Evolutionary conservation across 495 filamentous ascomycete genomes (phyloP).

Genomic region (Penicillium paradoxum): DNA sequence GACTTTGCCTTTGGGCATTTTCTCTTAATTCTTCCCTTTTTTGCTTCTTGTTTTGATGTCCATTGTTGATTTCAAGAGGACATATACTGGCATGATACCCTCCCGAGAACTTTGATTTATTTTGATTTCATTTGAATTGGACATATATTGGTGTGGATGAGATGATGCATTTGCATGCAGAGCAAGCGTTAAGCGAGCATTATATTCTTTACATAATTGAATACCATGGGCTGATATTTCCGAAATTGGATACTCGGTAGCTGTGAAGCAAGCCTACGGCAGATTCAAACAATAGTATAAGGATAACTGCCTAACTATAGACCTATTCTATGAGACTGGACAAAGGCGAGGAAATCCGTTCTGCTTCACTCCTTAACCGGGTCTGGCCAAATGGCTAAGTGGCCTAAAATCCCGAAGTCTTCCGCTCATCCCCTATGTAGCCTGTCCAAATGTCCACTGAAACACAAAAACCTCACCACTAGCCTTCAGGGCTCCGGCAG

Average conservation of each 20-base stretch:
- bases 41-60: too few relatives aligned
- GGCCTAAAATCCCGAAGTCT: too few relatives aligned
- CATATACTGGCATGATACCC: constrained; percentile 6
- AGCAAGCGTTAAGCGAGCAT: constrained; percentile 7
- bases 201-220: background rate
- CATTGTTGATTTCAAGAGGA: background rate
- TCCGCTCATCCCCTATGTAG: too few relatives aligned
- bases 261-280: background rate
- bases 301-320: too few relatives aligned
- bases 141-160: constrained; percentile 4
- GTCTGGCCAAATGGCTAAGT: too few relatives aligned
- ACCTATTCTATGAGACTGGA: too few relatives aligned
- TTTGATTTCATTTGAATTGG: background rate
- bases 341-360: too few relatives aligned
- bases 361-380: too few relatives aligned
- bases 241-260: background rate
- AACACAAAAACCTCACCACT: background rate
- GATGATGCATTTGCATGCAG: constrained; percentile 1
- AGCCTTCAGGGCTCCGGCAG: background rate
- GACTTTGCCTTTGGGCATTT: constrained; percentile 42
- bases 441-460: too few relatives aligned
- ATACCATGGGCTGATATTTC: background rate
- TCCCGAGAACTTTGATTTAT: constrained; percentile 2
- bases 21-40: constrained; percentile 16
- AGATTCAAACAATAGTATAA: too few relatives aligned